phyloP scores from a whole-genome alignment of 768 basidiomycete species.

The Amanita pseudoporphyria region DNA sequence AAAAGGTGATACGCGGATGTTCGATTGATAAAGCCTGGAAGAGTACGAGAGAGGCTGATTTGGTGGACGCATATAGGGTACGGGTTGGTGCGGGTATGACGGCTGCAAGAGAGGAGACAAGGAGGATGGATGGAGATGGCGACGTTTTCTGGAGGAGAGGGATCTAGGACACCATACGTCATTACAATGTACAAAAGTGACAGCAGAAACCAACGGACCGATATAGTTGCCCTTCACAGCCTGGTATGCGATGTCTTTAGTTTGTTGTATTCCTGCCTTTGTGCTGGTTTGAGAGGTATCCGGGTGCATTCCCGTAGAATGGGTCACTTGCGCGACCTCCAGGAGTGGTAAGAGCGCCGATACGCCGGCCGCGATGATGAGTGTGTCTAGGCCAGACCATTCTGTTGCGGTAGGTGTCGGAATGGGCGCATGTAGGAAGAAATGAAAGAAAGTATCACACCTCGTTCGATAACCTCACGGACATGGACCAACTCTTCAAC shows the following conservation, averaged over 20 bases:
- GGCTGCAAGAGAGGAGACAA: slow-evolving; percentile 72
- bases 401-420: slow-evolving; percentile 27
- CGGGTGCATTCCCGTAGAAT: slow-evolving; percentile 11
- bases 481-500: slow-evolving; percentile 60
- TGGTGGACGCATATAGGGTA: slow-evolving; percentile 75
- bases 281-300: slow-evolving; percentile 28
- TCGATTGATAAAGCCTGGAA: slow-evolving; percentile 78
- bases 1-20: slow-evolving; percentile 59
- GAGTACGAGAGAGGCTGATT: slow-evolving; percentile 67
- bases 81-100: slow-evolving; percentile 83
- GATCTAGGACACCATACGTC: slow-evolving; percentile 36
- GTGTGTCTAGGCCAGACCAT: slow-evolving; percentile 78
- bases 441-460: slow-evolving; percentile 34
- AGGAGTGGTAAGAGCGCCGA: slow-evolving; percentile 73
- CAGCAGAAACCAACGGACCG: slow-evolving; percentile 60
- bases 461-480: slow-evolving; percentile 38
- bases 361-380: slow-evolving; percentile 77
- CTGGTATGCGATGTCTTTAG: slow-evolving; percentile 44
- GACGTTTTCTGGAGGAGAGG: slow-evolving; percentile 65
- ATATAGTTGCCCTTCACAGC: slow-evolving; percentile 58
- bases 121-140: slow-evolving; percentile 57
- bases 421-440: neutral
- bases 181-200: slow-evolving; percentile 51
- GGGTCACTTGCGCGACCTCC: slow-evolving; percentile 51
- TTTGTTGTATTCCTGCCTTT: slow-evolving; percentile 46